Conservation (phyloP, 108 stramenopile species). For the Mediolabrus comicus region DNA sequence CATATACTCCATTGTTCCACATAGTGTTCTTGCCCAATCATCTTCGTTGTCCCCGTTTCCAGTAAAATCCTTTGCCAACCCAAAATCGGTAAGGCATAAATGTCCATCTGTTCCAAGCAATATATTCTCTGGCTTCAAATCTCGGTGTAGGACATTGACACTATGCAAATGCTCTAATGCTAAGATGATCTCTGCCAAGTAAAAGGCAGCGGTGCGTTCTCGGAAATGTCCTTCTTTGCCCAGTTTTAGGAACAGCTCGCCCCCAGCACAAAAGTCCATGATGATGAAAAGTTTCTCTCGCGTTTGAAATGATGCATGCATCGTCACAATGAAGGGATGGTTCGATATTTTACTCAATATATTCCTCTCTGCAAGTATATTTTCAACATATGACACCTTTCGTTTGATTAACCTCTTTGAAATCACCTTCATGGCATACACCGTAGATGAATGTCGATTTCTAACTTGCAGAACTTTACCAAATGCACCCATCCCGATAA, state of each 20-base stretch:
- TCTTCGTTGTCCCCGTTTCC: constrained; percentile 44
- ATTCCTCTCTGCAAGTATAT: constrained; percentile 89
- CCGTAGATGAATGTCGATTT: constrained; percentile 70
- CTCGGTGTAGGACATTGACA: constrained; percentile 92
- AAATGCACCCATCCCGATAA: constrained; percentile 98
- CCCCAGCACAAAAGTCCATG: constrained; percentile 96
- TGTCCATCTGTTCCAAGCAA: constrained; percentile 89
- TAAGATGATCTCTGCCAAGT: constrained; percentile 95
- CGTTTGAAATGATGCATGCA: constrained; percentile 98
- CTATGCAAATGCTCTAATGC: constrained; percentile 92
- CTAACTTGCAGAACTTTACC: constrained; percentile 96
- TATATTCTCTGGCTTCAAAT: constrained; percentile 95
- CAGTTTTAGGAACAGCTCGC: constrained; percentile 91
- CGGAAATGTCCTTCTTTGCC: constrained; percentile 83
- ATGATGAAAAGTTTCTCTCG: constrained; percentile 92
- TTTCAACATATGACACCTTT: constrained; percentile 80
- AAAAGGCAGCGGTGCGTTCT: constrained; percentile 88
- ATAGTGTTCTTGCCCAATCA: constrained; percentile 71
- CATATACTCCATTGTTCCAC: constrained; percentile 92
- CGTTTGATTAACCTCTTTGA: constrained; percentile 88
- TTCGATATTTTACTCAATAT: constrained; percentile 87
- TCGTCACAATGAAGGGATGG: constrained; percentile 95
- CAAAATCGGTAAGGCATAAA: constrained; percentile 95
- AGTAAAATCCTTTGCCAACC: constrained; percentile 91
- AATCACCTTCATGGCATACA: constrained; percentile 97